Evolutionary conservation across 1,139 yeast species (phyloP).

Genomic region (Magnusiomyces tetraspermus): DNA sequence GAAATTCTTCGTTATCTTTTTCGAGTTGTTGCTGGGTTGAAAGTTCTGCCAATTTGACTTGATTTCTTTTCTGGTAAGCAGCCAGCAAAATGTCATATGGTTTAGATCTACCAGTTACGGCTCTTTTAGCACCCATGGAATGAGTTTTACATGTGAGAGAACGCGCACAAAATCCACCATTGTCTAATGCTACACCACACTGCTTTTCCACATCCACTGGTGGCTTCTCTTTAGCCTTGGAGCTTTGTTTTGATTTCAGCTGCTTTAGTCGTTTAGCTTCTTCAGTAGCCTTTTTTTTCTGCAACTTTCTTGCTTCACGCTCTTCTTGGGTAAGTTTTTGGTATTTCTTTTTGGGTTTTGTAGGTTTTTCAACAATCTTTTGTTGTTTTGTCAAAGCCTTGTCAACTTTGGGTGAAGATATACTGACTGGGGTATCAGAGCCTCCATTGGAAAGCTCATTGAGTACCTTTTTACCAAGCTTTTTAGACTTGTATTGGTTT

Average conservation of each 20-base stretch:
- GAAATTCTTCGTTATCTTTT: slow-evolving; percentile 27
- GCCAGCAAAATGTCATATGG: slow-evolving; percentile 84
- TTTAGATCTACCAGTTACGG: slow-evolving; percentile 84
- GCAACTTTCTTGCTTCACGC: slow-evolving; percentile 10
- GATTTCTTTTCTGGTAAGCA: slow-evolving; percentile 85
- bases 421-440: too few relatives aligned
- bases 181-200: slow-evolving; percentile 90
- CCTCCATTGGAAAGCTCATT: too few relatives aligned
- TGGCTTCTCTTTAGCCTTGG: slow-evolving; percentile 55
- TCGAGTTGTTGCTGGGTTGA: slow-evolving; percentile 30
- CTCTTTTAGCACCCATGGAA: slow-evolving; percentile 94
- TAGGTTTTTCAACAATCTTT: slow-evolving; percentile 1
- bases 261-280: slow-evolving; percentile 70
- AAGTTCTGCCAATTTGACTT: slow-evolving; percentile 53
- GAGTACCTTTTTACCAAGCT: too few relatives aligned
- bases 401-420: too few relatives aligned
- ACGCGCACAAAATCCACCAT: slow-evolving; percentile 91
- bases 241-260: slow-evolving; percentile 17
- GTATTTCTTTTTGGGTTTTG: slow-evolving; percentile 11
- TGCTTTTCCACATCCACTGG: slow-evolving; percentile 92
- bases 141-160: slow-evolving; percentile 94
- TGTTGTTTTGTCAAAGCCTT: too few relatives aligned
- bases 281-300: slow-evolving; percentile 47
- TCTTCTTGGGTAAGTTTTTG: slow-evolving; percentile 13
- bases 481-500: slow-evolving; percentile 32